Base-by-base conservation (phyloP, 148 eudicot species). In the Drosera capensis region DNA sequence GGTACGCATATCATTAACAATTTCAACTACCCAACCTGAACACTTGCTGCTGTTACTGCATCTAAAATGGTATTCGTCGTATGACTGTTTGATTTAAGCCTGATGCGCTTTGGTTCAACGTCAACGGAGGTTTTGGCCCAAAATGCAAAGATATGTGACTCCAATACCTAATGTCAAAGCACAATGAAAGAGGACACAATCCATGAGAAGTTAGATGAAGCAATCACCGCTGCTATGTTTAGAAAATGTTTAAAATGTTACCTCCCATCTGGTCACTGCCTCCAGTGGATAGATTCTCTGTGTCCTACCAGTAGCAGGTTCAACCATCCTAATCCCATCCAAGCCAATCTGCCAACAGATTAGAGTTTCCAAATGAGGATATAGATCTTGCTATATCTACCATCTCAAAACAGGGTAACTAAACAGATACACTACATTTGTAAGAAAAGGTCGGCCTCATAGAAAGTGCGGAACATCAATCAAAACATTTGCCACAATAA, bases 251-350 rank as follows among this genome's bases (percentile, higher is more conserved):
- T 2, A 1, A 13, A 9, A 30, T 52, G 54, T 49, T 63, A 90
- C 97, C 63, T 90, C 97, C 70, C 79, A 80, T 75, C 77, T 75
- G 25, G 72, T 65, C 57, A 84, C 69, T 1, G 77, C 52, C 35
- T 90, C 97, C 23, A 90, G 80, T 14, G 93, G 61, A 71, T 84
- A 90, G 35, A 80, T 78, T 53, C 71, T 78, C 23, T 80, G 53
- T 9, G 72, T 84, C 44, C 87, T 68, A 60, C 73, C 66, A 17
- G 86, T 80, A 25, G 81, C 63, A 29, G 86, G 79, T 67, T 90
- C 97, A 68, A 90, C 79, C 67, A 90, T 44, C 23, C 64, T 72
- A 45, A 90, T 80, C 44, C 97, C 97, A 69, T 90, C 87, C 66
- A 90, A 72, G 14, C 97, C 93, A 66, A 90, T 66, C 97, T 90